Percentiles rank a stretch among this genome's conserved stretches.
Evolutionary conservation across 106 monocot species (phyloP).

Genomic region (Acanthochlamys bracteata): DNA sequence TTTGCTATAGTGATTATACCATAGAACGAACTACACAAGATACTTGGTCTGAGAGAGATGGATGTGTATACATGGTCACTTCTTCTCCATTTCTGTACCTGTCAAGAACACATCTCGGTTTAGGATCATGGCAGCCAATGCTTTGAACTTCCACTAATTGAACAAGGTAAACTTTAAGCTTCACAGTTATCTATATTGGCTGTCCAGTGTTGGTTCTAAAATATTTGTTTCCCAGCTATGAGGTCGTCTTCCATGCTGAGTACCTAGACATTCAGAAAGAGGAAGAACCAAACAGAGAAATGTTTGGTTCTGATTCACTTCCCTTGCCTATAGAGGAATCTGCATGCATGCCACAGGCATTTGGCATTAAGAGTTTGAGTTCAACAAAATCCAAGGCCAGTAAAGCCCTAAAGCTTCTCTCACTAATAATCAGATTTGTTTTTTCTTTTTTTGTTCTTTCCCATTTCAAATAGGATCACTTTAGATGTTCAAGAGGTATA

Average conservation of each 20-base stretch:
- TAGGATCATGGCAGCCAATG: slow-evolving; percentile 65
- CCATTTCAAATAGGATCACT: background rate
- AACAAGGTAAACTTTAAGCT: slow-evolving; percentile 47
- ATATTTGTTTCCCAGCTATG: background rate
- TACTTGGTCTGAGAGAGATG: slow-evolving; percentile 78
- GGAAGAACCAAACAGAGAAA: slow-evolving; percentile 34
- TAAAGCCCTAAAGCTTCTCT: background rate
- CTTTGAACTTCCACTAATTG: slow-evolving; percentile 44
- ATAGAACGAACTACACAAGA: slow-evolving; percentile 12
- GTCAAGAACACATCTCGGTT: slow-evolving; percentile 34
- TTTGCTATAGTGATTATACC: slow-evolving; percentile 20
- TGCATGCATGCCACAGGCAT: slow-evolving; percentile 10
- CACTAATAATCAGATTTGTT: background rate
- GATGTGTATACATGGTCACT: slow-evolving; percentile 66
- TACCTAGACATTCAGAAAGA: slow-evolving; percentile 37
- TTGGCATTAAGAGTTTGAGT: slow-evolving; percentile 1
- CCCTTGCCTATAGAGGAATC: slow-evolving; percentile 15
- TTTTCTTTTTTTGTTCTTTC: background rate
- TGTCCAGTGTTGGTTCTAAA: background rate
- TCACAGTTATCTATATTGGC: background rate
- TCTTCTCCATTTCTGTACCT: slow-evolving; percentile 59
- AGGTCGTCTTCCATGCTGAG: slow-evolving; percentile 77
- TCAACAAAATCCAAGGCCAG: slow-evolving; percentile 38
- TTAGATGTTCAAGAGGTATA: background rate
- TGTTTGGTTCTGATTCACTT: background rate